Conservation (phyloP, 2,329 filamentous ascomycete species). For the Moelleriella libera region DNA sequence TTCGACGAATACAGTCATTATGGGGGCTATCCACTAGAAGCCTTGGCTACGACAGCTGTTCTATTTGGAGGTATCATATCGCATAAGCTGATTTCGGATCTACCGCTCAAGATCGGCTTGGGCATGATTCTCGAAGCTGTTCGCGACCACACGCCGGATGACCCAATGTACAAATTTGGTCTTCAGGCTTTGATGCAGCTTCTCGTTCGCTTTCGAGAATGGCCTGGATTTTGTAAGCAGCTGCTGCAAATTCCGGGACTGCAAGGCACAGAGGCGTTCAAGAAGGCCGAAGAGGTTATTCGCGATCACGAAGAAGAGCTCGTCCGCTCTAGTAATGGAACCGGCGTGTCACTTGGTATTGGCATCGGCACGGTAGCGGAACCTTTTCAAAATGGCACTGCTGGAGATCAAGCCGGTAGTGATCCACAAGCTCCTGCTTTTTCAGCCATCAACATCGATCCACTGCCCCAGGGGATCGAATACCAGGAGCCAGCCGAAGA, state of each 20-base stretch:
- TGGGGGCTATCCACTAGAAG: slow-evolving; percentile 88
- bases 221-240: slow-evolving; percentile 87
- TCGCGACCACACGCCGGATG: slow-evolving; percentile 65
- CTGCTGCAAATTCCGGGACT: slow-evolving; percentile 71
- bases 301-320: slow-evolving; percentile 50
- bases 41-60: slow-evolving; percentile 86
- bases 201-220: slow-evolving; percentile 69
- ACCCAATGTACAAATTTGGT: slow-evolving; percentile 96
- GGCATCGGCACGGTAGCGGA: slow-evolving; percentile 33
- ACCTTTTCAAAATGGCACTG: slow-evolving; percentile 52
- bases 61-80: slow-evolving; percentile 95
- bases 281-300: slow-evolving; percentile 69
- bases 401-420: slow-evolving; percentile 43
- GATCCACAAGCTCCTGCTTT: slow-evolving; percentile 61
- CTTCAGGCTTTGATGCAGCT: slow-evolving; percentile 89
- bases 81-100: slow-evolving; percentile 76
- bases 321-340: slow-evolving; percentile 39
- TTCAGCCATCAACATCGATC: slow-evolving; percentile 62
- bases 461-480: slow-evolving; percentile 43
- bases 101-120: slow-evolving; percentile 85
- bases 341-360: slow-evolving; percentile 21
- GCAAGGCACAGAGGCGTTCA: slow-evolving; percentile 71
- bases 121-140: slow-evolving; percentile 98
- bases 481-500: slow-evolving; percentile 78
- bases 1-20: slow-evolving; percentile 98